These are phyloP conservation scores for Myrica gale DNA, from an alignment of 306 rosid species.

Conservation along the genomic window DNA sequence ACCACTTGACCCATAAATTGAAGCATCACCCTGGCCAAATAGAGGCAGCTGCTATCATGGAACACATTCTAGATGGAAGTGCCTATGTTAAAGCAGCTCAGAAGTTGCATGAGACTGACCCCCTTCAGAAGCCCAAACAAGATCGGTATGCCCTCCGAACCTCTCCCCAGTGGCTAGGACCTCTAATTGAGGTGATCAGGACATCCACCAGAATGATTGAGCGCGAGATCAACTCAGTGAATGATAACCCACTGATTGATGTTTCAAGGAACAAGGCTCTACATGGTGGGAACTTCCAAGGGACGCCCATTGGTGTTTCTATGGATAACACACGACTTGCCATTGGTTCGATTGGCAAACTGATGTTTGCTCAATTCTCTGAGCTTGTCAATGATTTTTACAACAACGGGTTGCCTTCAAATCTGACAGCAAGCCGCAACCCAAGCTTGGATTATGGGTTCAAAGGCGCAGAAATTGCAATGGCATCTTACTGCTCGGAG, in stretches of 20 bases:
- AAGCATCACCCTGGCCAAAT: constrained; percentile 98
- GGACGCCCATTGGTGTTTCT: constrained; percentile 92
- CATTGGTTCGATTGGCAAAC: constrained; percentile 76
- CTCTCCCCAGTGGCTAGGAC: constrained; percentile 96
- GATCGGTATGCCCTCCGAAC: constrained; percentile 88
- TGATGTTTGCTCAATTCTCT: constrained; percentile 87
- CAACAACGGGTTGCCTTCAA: constrained; percentile 89
- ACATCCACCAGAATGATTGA: constrained; percentile 82
- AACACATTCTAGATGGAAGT: constrained; percentile 85
- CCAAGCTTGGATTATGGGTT: constrained; percentile 93
- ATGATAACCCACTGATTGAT: constrained; percentile 88
- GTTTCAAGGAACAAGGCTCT: constrained; percentile 85
- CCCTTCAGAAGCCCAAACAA: constrained; percentile 91
- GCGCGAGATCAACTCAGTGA: constrained; percentile 88
- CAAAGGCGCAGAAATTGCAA: constrained; percentile 89
- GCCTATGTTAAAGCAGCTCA: constrained; percentile 65
- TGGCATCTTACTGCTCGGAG: constrained; percentile 96
- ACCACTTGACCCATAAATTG: constrained; percentile 78
- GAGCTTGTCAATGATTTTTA: constrained; percentile 90
- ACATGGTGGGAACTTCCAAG: constrained; percentile 93
- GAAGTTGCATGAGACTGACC: constrained; percentile 65
- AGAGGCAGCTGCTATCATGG: constrained; percentile 98
- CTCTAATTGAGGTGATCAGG: constrained; percentile 81
- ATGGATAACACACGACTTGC: constrained; percentile 91
- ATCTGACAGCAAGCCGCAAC: constrained; percentile 58